These are phyloP conservation scores for Capsaspora owczarzaki DNA, from an alignment of 78 protist species.

Conservation along the genomic window DNA sequence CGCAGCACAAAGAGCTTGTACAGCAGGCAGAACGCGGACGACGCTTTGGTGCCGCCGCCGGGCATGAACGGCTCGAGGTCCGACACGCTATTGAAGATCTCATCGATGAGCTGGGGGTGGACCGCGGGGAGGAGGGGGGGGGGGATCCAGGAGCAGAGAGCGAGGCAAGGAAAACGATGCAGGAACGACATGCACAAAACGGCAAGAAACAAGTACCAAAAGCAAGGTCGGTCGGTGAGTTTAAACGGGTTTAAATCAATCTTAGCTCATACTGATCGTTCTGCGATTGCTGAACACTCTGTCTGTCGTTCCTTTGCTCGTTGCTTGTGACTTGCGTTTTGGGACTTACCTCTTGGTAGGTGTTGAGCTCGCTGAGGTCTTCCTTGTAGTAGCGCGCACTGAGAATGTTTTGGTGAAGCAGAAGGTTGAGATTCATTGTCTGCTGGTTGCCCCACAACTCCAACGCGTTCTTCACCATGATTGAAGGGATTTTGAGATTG, in stretches of 20 bases:
- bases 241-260: no score
- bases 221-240: no score
- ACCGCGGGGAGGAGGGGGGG: no score
- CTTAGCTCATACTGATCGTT: no score
- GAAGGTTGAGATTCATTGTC: conserved; percentile 57
- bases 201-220: no score
- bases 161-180: no score
- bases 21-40: conserved; percentile 62
- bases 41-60: conserved; percentile 44
- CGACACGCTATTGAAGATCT: conserved; percentile 43
- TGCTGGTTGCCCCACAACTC: conserved; percentile 49
- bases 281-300: no score
- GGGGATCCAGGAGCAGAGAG: no score
- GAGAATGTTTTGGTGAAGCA: conserved; percentile 52
- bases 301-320: no score
- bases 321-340: no score
- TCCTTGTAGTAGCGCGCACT: conserved; percentile 51
- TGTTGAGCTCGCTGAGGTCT: conserved; percentile 20
- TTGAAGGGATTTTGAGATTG: no score
- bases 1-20: conserved; percentile 52
- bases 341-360: conserved; percentile 46
- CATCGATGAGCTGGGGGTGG: conserved; percentile 41
- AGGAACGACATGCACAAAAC: no score
- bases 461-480: not conserved
- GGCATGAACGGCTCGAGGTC: conserved; percentile 55